A percentile compares a stretch with the other conserved stretches of the same genome.
phyloP scores from a whole-genome alignment of 1,284 basidiomycete genomes.

The Tilletiopsis washingtonensis region DNA sequence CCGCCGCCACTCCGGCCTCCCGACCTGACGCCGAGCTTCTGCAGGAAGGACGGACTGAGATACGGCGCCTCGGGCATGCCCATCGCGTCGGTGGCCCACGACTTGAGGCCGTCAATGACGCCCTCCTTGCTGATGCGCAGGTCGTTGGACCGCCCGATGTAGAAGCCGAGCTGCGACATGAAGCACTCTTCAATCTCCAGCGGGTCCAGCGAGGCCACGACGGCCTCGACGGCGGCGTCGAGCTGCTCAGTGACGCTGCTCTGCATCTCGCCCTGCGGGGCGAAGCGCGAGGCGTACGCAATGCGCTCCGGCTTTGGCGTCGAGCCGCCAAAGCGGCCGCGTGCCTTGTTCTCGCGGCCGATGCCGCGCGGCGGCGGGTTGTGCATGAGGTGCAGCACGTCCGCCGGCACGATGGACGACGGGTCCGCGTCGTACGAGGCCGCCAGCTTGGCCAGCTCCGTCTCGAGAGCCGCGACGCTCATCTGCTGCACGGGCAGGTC shows the following conservation, averaged over 20 bases:
- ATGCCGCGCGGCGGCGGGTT: too few relatives aligned
- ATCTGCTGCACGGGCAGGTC: conserved; percentile 63
- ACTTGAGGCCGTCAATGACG: conserved; percentile 22
- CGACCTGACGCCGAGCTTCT: conserved; percentile 18
- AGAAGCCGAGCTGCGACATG: conserved; percentile 26
- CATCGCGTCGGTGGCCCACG: conserved; percentile 18
- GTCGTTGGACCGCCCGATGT: conserved; percentile 11
- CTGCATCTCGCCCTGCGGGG: conserved; percentile 6
- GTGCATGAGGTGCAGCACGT: not conserved
- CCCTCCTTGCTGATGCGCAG: conserved; percentile 17
- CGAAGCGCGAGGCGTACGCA: not conserved
- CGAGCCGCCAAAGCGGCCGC: conserved; percentile 5
- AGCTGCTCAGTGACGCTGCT: conserved; percentile 9
- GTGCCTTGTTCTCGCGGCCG: not conserved
- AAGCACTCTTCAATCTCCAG: conserved; percentile 5
- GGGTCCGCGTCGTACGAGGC: conserved; percentile 55
- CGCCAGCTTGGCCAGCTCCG: conserved; percentile 55
- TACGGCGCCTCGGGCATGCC: conserved; percentile 15
- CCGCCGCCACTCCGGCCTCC: conserved; percentile 4
- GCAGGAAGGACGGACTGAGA: conserved; percentile 16
- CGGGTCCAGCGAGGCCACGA: conserved; percentile 12
- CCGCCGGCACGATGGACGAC: conserved; percentile 8
- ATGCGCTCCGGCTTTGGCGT: conserved; percentile 1
- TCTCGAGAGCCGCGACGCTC: conserved; percentile 53
- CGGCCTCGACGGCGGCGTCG: conserved; percentile 6